Base-by-base conservation (phyloP, 805 yeast species). In the Ogataea populi-albae region DNA sequence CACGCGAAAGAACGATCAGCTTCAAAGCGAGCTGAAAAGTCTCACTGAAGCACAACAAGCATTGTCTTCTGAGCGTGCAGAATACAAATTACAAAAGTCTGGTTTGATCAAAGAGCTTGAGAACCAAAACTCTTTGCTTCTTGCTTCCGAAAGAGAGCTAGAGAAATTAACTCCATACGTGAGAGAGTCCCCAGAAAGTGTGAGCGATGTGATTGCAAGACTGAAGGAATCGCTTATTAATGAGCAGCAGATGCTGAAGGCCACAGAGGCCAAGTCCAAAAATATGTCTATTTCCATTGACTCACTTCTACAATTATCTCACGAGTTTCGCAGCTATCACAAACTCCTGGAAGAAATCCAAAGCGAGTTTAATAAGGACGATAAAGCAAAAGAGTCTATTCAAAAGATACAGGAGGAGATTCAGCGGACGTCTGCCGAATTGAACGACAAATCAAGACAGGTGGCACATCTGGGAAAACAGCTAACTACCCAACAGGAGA, bases 61-160 rank as follows among this genome's bases (percentile, higher is more conserved):
- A 9, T 61, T 84, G 31, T 71, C 81, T 0, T 50, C 62, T 9
- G 87, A 81, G 44, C 86, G 82, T 52, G 66, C 70, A 17, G 71
- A 68, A 29, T 85, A 85, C 59, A 81, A 78, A 57, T 61, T 68
- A 12, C 79, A 79, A 32, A 86, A 85, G 54, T 61, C 66, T n/a
- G 59, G 72, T 26, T 55, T 82, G 35, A 67, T 79, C 12, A 73
- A 73, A 30, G 73, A 75, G 37, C 57, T 82, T 6, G 86, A 84
- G 46, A 79, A 78, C 41, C 71, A 73, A 37, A 77, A 74, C 38
- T 78, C 74, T 37, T 58, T 78, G 27, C 62, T 77, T 12, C 59
- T 74, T 10, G 86, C 81, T 38, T 55, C 77, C 2, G 73, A 70
- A 35, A 73, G 75, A 32, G 81, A 78, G 34, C 58, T 77, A 16